Evolutionary conservation across 108 stramenopile genomes (phyloP), one percentile per base, ranked within the genome.

Genomic region (Aurantiochytrium sp.): DNA sequence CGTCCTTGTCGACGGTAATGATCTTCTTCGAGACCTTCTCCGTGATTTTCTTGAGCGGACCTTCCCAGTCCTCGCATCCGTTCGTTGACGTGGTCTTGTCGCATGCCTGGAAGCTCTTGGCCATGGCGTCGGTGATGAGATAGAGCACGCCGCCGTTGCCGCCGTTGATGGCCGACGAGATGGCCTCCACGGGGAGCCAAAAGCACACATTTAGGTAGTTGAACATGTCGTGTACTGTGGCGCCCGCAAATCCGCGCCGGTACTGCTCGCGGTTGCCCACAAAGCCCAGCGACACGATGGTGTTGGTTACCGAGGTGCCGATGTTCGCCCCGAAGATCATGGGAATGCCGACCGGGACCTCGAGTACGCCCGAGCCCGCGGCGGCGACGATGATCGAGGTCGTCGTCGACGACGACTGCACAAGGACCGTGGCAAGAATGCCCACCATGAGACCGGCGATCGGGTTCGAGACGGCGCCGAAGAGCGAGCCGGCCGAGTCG

Each of bases 331-430:
- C 96, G 95, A 96, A 95, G 87, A 96, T 90, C 94, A 96, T 94
- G 92, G 93, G 95, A 68, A 96, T 96, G 31, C 91, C 95, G 68
- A 92, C 91, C 24, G 87, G 88, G 87, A 95, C 94, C 37, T 90
- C 55, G 24, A 96, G 73, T 39, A 91, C 88, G 12, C 86, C 94
- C 15, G 95, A 89, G 50, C 95, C 95, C 41, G 95, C 95, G 42
- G 95, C 88, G 45, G 95, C 92, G 39, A 96, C 96, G 89, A 95
- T 91, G 73, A 96, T 95, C 34, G 95, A 95, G 22, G 96, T 96
- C 81, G 96, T 95, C 34, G 96, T 95, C 88, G 93, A 94, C 10
- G 95, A 95, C 81, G 94, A 94, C 92, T 96, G 96, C 22, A 96
- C 88, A 68, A 96, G 91, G 68, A 94, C 96, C 22, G 96, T 96